A percentile compares a stretch with the other conserved stretches of the same genome.
Conservation (phyloP, 169 alveolate genomes). For the Hepatocystis sp. region DNA sequence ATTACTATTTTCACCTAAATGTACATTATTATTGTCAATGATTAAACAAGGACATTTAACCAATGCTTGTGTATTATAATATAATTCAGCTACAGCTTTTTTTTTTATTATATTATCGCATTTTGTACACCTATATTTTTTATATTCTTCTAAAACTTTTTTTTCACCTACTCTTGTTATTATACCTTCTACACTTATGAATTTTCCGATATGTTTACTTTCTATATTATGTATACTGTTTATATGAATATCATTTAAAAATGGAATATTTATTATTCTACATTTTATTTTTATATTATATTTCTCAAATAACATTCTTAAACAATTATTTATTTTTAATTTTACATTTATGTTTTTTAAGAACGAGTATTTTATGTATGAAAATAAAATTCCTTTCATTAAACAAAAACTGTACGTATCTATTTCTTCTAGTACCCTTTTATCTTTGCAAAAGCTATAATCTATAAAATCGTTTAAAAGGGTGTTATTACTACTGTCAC, state of each 20-base stretch:
- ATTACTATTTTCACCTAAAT: no score
- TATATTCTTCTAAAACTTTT: slow-evolving; percentile 78
- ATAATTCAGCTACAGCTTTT: slow-evolving; percentile 79
- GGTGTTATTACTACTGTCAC: background rate
- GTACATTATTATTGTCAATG: slow-evolving; percentile 19
- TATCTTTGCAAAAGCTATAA: slow-evolving; percentile 39
- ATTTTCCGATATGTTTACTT: slow-evolving; percentile 60
- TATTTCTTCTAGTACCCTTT: slow-evolving; percentile 28
- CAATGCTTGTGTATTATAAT: slow-evolving; percentile 66
- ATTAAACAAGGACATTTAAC: slow-evolving; percentile 52
- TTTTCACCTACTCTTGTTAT: slow-evolving; percentile 78
- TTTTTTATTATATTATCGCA: slow-evolving; percentile 78
- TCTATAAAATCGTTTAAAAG: slow-evolving; percentile 29
- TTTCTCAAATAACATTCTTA: slow-evolving; percentile 50
- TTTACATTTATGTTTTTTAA: slow-evolving; percentile 27
- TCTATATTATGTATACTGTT: slow-evolving; percentile 42
- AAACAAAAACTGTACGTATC: slow-evolving; percentile 47
- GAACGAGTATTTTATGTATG: slow-evolving; percentile 24
- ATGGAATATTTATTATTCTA: slow-evolving; percentile 41
- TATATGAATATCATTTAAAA: slow-evolving; percentile 38
- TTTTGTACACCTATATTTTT: slow-evolving; percentile 80
- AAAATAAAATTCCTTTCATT: slow-evolving; percentile 45
- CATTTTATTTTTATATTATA: slow-evolving; percentile 59
- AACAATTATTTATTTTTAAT: slow-evolving; percentile 54
- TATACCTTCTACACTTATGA: slow-evolving; percentile 57